phyloP scores from a whole-genome alignment of 306 rosid genomes.

The Crotalaria pallida region DNA sequence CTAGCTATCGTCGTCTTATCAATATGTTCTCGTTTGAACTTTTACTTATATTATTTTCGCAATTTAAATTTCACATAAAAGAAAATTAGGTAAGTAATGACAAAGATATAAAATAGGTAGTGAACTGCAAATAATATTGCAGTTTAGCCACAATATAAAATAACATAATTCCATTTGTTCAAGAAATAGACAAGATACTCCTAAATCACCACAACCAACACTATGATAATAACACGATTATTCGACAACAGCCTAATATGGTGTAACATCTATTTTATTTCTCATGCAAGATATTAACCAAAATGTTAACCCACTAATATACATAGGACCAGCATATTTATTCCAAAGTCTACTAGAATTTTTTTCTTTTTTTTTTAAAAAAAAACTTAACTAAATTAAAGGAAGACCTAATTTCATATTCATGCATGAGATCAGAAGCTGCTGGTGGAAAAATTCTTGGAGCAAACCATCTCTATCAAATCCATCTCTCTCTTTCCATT shows the following conservation, averaged over 20 bases:
- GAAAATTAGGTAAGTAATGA: not conserved
- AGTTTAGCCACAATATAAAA: not conserved
- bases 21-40: too few relatives aligned
- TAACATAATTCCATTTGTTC: too few relatives aligned
- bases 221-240: not conserved
- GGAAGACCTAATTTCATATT: not conserved
- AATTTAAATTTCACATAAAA: too few relatives aligned
- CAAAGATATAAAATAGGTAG: not conserved
- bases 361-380: too few relatives aligned
- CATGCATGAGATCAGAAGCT: not conserved
- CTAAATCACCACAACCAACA: not conserved
- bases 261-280: not conserved
- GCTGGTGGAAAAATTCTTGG: slow-evolving; percentile 1
- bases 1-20: too few relatives aligned
- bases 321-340: not conserved
- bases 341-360: too few relatives aligned
- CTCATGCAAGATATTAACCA: not conserved
- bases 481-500: slow-evolving; percentile 51
- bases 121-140: not conserved
- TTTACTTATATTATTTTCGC: too few relatives aligned
- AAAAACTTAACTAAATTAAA: not conserved
- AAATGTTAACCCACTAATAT: not conserved
- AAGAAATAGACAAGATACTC: not conserved
- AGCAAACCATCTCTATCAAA: slow-evolving; percentile 55
- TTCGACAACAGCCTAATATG: not conserved